These are phyloP conservation scores for Lachancea kluyveri DNA, from an alignment of 805 yeast species.

Conservation along the genomic window DNA sequence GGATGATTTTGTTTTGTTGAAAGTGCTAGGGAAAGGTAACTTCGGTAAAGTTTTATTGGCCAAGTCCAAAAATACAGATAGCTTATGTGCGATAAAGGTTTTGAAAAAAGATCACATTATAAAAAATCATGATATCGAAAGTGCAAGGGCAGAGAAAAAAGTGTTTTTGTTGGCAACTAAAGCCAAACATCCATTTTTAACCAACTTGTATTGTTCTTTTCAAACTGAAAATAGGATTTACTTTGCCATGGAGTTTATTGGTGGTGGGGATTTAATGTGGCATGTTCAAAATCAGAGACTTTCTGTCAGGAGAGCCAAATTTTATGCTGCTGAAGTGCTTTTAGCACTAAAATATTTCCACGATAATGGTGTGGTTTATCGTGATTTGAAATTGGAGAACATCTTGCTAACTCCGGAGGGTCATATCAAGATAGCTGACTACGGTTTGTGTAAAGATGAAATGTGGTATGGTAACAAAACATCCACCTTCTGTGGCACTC, in stretches of 20 bases:
- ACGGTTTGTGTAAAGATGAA: slow-evolving; percentile 92
- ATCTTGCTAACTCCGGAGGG: slow-evolving; percentile 85
- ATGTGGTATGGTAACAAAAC: slow-evolving; percentile 85
- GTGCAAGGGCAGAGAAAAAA: slow-evolving; percentile 89
- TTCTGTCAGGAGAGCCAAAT: slow-evolving; percentile 87
- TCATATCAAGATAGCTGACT: slow-evolving; percentile 94
- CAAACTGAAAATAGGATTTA: slow-evolving; percentile 97
- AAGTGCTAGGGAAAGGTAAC: slow-evolving; percentile 96
- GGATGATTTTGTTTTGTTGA: slow-evolving; percentile 90
- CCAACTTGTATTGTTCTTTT: slow-evolving; percentile 89
- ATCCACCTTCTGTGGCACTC: slow-evolving; percentile 96
- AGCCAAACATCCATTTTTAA: slow-evolving; percentile 87
- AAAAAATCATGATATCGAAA: slow-evolving; percentile 93
- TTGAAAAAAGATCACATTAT: slow-evolving; percentile 92
- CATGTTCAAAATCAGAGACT: slow-evolving; percentile 92
- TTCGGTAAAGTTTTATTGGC: slow-evolving; percentile 98
- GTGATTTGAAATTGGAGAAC: slow-evolving; percentile 94
- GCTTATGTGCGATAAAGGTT: slow-evolving; percentile 91
- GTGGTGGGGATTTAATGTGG: slow-evolving; percentile 99
- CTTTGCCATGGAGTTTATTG: slow-evolving; percentile 96
- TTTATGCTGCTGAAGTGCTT: slow-evolving; percentile 94
- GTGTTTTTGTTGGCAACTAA: slow-evolving; percentile 80
- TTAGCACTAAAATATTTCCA: slow-evolving; percentile 89
- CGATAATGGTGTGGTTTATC: slow-evolving; percentile 90
- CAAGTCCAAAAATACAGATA: slow-evolving; percentile 75